Percentiles rank a stretch among this genome's conserved stretches.
These are phyloP conservation scores for Alternaria conjuncta DNA, from an alignment of 2,329 filamentous ascomycete genomes.

Conservation along the genomic window DNA sequence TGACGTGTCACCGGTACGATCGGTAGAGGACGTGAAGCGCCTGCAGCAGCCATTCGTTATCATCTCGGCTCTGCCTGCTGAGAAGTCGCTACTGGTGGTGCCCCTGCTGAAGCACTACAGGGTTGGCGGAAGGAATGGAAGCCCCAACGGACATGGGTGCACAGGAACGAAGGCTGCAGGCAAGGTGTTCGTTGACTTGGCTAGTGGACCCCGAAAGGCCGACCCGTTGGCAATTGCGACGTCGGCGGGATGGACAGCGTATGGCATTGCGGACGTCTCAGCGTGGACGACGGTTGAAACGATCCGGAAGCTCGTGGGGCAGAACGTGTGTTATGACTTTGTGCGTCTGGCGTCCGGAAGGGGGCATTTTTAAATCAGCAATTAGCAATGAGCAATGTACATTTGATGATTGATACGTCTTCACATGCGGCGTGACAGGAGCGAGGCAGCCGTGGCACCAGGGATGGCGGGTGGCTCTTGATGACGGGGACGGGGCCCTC, in stretches of 20 bases:
- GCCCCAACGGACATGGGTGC: slow-evolving; percentile 25
- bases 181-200: slow-evolving; percentile 83
- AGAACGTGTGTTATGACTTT: slow-evolving; percentile 89
- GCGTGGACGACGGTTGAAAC: slow-evolving; percentile 87
- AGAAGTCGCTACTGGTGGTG: slow-evolving; percentile 79
- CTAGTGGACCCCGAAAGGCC: slow-evolving; percentile 68
- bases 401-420: neutral
- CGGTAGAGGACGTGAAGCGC: slow-evolving; percentile 80
- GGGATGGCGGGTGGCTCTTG: slow-evolving; percentile 22
- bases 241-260: slow-evolving; percentile 78
- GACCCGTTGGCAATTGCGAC: slow-evolving; percentile 75
- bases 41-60: slow-evolving; percentile 82
- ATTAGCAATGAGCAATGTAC: neutral
- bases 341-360: slow-evolving; percentile 73
- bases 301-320: slow-evolving; percentile 76
- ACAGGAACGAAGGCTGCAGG: slow-evolving; percentile 41
- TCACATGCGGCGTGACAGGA: slow-evolving; percentile 5
- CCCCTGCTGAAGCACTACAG: slow-evolving; percentile 77
- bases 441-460: slow-evolving; percentile 3
- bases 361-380: slow-evolving; percentile 54
- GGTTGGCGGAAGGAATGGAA: slow-evolving; percentile 51
- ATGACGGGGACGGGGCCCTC: slow-evolving; percentile 8
- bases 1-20: slow-evolving; percentile 69
- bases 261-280: slow-evolving; percentile 78
- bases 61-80: slow-evolving; percentile 77